These are phyloP conservation scores for Aureobasidium lini DNA, from an alignment of 2,329 filamentous ascomycete genomes.

Conservation along the genomic window DNA sequence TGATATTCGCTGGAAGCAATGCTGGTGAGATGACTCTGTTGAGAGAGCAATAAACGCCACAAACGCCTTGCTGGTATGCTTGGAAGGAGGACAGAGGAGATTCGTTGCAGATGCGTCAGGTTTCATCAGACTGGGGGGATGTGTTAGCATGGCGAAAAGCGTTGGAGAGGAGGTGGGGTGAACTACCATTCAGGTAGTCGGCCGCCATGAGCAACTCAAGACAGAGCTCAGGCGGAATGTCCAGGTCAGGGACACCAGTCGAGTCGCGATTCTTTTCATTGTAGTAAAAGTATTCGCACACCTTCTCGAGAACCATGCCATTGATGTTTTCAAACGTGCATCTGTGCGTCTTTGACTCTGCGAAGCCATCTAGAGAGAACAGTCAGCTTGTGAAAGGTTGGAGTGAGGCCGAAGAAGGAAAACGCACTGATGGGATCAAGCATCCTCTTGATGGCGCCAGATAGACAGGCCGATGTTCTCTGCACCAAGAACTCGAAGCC, in stretches of 20 bases:
- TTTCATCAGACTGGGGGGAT: conserved; percentile 13
- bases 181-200: conserved; percentile 62
- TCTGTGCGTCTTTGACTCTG: conserved; percentile 56
- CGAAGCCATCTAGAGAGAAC: conserved; percentile 48
- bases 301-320: conserved; percentile 67
- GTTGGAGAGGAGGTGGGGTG: background rate
- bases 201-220: conserved; percentile 70
- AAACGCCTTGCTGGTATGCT: conserved; percentile 12
- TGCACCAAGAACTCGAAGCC: conserved; percentile 70
- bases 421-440: conserved; percentile 59
- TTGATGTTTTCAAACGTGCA: conserved; percentile 67
- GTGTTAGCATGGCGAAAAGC: background rate
- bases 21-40: background rate
- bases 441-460: conserved; percentile 67
- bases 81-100: background rate
- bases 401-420: conserved; percentile 1
- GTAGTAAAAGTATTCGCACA: conserved; percentile 78
- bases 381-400: conserved; percentile 14
- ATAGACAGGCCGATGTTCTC: conserved; percentile 62
- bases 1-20: background rate
- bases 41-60: conserved; percentile 1
- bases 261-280: conserved; percentile 65
- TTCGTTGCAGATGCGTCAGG: background rate
- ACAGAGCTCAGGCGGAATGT: conserved; percentile 70
- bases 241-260: conserved; percentile 71